Evolutionary conservation across 768 basidiomycete genomes (phyloP).

Genomic region (Leccinum truebloodii): DNA sequence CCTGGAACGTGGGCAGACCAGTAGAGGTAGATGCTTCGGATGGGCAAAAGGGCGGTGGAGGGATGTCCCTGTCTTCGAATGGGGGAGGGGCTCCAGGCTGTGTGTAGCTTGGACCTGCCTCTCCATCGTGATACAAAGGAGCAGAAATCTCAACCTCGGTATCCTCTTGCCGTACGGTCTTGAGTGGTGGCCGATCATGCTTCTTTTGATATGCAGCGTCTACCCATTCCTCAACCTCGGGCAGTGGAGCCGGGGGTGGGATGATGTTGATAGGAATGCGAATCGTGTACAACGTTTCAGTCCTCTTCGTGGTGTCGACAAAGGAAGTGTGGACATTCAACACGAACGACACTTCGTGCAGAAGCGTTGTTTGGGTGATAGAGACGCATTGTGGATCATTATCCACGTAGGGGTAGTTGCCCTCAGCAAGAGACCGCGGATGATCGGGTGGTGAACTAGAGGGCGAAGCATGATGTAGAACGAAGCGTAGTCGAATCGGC

Average conservation of each 20-base stretch:
- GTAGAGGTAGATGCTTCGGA: slow-evolving; percentile 60
- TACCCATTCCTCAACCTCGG: slow-evolving; percentile 69
- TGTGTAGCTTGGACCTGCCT: slow-evolving; percentile 76
- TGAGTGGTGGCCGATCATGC: slow-evolving; percentile 76
- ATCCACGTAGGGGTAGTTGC: slow-evolving; percentile 49
- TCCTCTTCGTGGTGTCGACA: slow-evolving; percentile 66
- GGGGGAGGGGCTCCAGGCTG: slow-evolving; percentile 72
- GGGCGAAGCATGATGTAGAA: slow-evolving; percentile 67
- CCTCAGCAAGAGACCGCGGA: slow-evolving; percentile 42
- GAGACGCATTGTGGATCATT: slow-evolving; percentile 67
- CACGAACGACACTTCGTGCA: slow-evolving; percentile 81
- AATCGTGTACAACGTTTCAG: slow-evolving; percentile 64
- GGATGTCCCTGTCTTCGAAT: slow-evolving; percentile 81
- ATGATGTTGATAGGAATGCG: slow-evolving; percentile 71
- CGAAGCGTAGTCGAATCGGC: slow-evolving; percentile 74
- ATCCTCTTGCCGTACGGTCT: slow-evolving; percentile 72
- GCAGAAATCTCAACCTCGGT: slow-evolving; percentile 56
- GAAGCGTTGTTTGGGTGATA: slow-evolving; percentile 77
- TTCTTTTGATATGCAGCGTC: slow-evolving; percentile 85
- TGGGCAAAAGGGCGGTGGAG: slow-evolving; percentile 64
- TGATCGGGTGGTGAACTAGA: slow-evolving; percentile 50
- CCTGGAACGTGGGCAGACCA: slow-evolving; percentile 71
- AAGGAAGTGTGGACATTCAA: slow-evolving; percentile 77
- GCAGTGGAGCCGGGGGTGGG: slow-evolving; percentile 75
- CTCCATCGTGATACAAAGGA: slow-evolving; percentile 68